Evolutionary conservation across 257 asterid genomes (phyloP), one percentile per base, ranked within the genome.

Genomic region (Solanum rostratum): DNA sequence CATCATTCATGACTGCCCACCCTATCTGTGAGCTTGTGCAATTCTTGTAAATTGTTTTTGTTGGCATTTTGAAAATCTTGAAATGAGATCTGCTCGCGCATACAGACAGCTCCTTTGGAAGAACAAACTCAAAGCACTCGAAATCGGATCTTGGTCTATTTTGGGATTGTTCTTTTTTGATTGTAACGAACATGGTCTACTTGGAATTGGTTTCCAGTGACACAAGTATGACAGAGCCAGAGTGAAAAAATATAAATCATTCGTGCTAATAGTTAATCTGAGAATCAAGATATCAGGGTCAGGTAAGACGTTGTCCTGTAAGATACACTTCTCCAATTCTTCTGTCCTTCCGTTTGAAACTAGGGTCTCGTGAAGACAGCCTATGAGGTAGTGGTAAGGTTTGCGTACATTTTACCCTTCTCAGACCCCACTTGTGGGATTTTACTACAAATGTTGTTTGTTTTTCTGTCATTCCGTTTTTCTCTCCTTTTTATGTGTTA

Each of bases 1-100:
- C 39, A 50, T 27, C 79, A 16, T 70, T 60, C 53, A 29, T 63
- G 76, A 68, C 80, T 86, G 81, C 49, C 18, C 73, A 54, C 69
- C 80, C 70, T 45, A 49, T 84, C 14, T 60, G 33, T 68, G 81
- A 71, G 83, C 87, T 82, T 70, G 84, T 69, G 82, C 87, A 71
- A 55, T 85, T 83, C 49, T 69, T 88, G 90, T 88, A 79, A 84
- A 85, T 87, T 85, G 70, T n/a, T 50, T 27, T 39, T 50, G 15
- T 78, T 78, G 24, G 63, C 29, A 54, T 18, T 24, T 22, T 50
- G 82, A 52, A 49, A 49, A 76, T 76, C 62, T 27, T 76, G 82
- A 49, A 76, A 76, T 29, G 16, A 54, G 62, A 78, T 76, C 57
- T 3, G 4, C 9, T 49, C 14, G 15, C 13, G 22, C 43, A 15